phyloP scores from a whole-genome alignment of 768 basidiomycete genomes.

The Collybia nuda region DNA sequence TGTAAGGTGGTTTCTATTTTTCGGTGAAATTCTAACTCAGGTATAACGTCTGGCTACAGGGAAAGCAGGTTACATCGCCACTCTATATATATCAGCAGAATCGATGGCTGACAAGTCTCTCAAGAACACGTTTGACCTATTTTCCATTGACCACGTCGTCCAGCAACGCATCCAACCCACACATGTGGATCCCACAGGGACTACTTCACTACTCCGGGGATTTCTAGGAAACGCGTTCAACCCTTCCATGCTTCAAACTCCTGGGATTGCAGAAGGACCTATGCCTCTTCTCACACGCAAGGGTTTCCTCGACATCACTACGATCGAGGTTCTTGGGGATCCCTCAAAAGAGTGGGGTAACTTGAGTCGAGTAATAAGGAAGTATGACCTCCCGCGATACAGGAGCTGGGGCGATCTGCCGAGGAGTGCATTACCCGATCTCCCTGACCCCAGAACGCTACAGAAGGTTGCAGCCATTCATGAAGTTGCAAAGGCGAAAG shows the following conservation, averaged over 20 bases:
- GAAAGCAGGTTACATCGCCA: not conserved
- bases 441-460: constrained; percentile 7
- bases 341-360: constrained; percentile 8
- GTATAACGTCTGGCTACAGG: not conserved
- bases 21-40: not conserved
- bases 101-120: constrained; percentile 10
- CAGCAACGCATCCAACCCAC: not conserved
- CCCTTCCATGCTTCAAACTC: not conserved
- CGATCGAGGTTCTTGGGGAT: constrained; percentile 3
- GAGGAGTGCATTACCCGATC: constrained; percentile 6
- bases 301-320: constrained; percentile 10
- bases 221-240: constrained; percentile 2
- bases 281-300: constrained; percentile 12
- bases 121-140: constrained; percentile 7
- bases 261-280: not conserved
- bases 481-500: constrained; percentile 6
- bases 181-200: constrained; percentile 9
- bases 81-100: constrained; percentile 3
- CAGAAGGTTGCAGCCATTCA: constrained; percentile 5
- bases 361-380: constrained; percentile 3
- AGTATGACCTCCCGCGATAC: constrained; percentile 11
- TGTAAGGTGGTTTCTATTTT: not conserved
- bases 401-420: constrained; percentile 12
- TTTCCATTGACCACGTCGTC: constrained; percentile 10
- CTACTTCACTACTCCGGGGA: not conserved